Evolutionary conservation across 164 flowering plant species (phyloP).

Genomic region (Vitis rupestris): DNA sequence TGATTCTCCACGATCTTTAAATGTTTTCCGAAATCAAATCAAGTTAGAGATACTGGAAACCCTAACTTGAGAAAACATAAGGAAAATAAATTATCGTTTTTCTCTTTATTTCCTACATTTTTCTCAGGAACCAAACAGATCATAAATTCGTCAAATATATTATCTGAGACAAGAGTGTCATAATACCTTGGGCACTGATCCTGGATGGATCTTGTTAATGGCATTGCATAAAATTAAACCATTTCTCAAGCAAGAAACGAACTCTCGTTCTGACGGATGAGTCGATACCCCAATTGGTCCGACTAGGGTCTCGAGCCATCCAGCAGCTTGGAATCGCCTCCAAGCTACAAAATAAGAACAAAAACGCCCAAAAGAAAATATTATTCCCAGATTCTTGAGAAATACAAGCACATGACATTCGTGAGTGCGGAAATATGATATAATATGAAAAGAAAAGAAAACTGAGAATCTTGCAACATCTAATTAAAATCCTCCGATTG

Average conservation of each 20-base stretch:
- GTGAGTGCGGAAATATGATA: too few relatives aligned
- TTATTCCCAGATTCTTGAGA: too few relatives aligned
- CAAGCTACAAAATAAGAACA: constrained; percentile 39
- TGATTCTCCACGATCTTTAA: constrained; percentile 68
- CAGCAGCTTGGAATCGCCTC: constrained; percentile 69
- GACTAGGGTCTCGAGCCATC: constrained; percentile 70
- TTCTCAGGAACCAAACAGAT: neutral
- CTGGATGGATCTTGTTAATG: constrained; percentile 85
- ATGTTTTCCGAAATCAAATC: neutral
- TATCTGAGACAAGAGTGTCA: neutral
- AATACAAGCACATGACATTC: too few relatives aligned
- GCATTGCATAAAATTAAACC: constrained; percentile 82
- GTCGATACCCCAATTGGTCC: constrained; percentile 70
- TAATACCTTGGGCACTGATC: constrained; percentile 77
- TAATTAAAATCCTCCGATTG: too few relatives aligned
- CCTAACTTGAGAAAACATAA: neutral
- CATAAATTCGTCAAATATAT: neutral
- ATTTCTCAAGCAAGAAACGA: constrained; percentile 82
- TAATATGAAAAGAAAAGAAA: too few relatives aligned
- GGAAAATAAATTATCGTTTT: too few relatives aligned
- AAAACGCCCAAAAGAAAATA: neutral
- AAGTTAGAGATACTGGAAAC: neutral
- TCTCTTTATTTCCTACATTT: too few relatives aligned
- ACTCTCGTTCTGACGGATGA: constrained; percentile 75
- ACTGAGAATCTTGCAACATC: too few relatives aligned